phyloP scores from a whole-genome alignment of 176 grass and related monocot species.

The Avena insularis region DNA sequence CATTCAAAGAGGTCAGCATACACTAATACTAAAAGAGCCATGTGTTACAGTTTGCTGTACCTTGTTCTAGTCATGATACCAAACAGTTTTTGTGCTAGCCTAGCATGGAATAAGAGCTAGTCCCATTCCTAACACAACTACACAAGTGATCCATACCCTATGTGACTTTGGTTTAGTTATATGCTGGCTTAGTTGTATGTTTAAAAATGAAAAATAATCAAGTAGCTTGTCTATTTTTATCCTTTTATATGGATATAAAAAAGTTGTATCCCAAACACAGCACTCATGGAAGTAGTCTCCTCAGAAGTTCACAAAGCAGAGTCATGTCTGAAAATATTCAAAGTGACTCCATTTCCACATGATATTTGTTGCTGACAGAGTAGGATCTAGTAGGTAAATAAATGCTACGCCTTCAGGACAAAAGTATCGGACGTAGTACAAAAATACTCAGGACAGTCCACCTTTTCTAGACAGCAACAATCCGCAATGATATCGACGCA shows the following conservation, averaged over 20 bases:
- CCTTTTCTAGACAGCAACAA: neutral
- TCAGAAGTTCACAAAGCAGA: conserved; percentile 6
- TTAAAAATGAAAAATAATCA: neutral
- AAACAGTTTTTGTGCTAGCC: neutral
- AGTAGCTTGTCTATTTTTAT: neutral
- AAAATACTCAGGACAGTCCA: neutral
- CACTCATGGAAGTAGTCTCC: neutral
- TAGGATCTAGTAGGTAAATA: neutral
- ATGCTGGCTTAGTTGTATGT: neutral
- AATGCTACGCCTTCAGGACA: neutral
- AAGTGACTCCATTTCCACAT: neutral
- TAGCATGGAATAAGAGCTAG: neutral
- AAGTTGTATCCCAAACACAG: neutral
- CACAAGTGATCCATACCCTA: neutral
- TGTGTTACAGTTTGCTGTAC: neutral
- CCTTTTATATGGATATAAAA: neutral
- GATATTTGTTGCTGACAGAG: neutral
- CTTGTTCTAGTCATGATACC: neutral
- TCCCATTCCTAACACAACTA: neutral
- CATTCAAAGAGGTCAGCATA: neutral
- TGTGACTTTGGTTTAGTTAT: neutral
- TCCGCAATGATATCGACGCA: neutral
- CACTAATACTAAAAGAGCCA: neutral
- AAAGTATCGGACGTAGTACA: neutral
- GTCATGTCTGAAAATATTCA: neutral